phyloP scores from a whole-genome alignment of 1,284 basidiomycete species.

The Agaricales sp. region DNA sequence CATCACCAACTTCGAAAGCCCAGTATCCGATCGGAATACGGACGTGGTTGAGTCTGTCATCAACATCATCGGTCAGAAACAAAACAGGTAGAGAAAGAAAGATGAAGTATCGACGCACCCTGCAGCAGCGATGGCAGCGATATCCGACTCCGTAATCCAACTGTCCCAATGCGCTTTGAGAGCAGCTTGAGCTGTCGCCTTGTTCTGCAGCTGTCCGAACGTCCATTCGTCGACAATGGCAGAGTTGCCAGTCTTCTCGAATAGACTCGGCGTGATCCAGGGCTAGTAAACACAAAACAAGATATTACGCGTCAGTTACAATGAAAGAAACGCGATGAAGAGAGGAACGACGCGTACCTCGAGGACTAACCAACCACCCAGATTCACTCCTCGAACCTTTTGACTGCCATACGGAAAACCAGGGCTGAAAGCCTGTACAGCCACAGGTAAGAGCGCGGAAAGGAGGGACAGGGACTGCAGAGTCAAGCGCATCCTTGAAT shows the following conservation, averaged over 20 bases:
- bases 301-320: too few relatives aligned
- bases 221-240: conserved; percentile 45
- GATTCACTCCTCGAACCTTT: conserved; percentile 38
- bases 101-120: conserved; percentile 48
- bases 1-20: conserved; percentile 71
- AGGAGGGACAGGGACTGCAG: not conserved
- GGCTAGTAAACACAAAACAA: conserved; percentile 65
- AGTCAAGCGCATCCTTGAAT: not conserved
- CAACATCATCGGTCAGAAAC: not conserved
- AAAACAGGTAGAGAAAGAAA: conserved; percentile 29
- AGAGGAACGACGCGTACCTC: conserved; percentile 20
- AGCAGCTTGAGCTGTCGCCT: conserved; percentile 31
- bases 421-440: conserved; percentile 18
- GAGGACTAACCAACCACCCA: not conserved
- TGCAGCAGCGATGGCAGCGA: conserved; percentile 61
- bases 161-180: conserved; percentile 71
- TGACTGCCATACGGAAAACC: conserved; percentile 44
- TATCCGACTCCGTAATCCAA: conserved; percentile 75
- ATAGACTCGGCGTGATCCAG: not conserved
- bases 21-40: conserved; percentile 87
- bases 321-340: too few relatives aligned
- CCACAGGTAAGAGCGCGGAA: not conserved
- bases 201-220: conserved; percentile 55
- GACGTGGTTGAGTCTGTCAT: conserved; percentile 57
- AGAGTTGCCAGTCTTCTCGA: conserved; percentile 37